Evolutionary conservation across 352 stramenopile genomes (phyloP), one percentile per base, ranked within the genome.

Genomic region (Phytopythium vexans): DNA sequence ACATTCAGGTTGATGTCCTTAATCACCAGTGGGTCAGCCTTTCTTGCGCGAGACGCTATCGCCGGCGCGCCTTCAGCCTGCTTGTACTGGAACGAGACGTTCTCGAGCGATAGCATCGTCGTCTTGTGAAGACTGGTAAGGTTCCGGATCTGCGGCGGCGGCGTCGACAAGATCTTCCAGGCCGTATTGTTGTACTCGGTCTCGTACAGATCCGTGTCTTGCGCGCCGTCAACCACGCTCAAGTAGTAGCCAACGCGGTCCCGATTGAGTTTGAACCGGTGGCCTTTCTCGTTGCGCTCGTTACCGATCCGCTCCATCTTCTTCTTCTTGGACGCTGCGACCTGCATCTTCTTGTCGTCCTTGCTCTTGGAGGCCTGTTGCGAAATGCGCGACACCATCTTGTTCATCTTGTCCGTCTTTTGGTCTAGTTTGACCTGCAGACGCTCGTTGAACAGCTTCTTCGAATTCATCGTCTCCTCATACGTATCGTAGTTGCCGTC

Each of bases 1-100:
- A 96, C 72, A 3, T 62, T 84, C 16, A 96, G 52, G 43, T 86
- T 84, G 8, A 90, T 54, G 33, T 86, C 77, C 43, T 91, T 64
- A 12, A 95, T 47, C 39, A 89, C 58, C 2, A 85, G 41, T 8
- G 74, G 65, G 3, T 62, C 55, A 31, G 49, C 34, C 3, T 53
- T 63, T 12, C 21, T 27, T 27, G 21, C 21, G 21, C 21, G 21
- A 27, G 21, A 27, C 21, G 5, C 12, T 14, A 27, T 40, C 11
- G 34, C 44, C 27, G 0, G 27, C 9, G n/a, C 6, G 10, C 35
- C 7, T 14, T 41, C 4, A 0, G 16, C 14, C 14, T 27, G 40
- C 16, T 69, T 54, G 50, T 88, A 88, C n/a, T 56, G 56, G 41
- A 88, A 88, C 4, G 50, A 59, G 3, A 78, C 60, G 15, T 74